Conservation (phyloP, 2,329 filamentous ascomycete species). For the Pyrenochaeta sp. region DNA sequence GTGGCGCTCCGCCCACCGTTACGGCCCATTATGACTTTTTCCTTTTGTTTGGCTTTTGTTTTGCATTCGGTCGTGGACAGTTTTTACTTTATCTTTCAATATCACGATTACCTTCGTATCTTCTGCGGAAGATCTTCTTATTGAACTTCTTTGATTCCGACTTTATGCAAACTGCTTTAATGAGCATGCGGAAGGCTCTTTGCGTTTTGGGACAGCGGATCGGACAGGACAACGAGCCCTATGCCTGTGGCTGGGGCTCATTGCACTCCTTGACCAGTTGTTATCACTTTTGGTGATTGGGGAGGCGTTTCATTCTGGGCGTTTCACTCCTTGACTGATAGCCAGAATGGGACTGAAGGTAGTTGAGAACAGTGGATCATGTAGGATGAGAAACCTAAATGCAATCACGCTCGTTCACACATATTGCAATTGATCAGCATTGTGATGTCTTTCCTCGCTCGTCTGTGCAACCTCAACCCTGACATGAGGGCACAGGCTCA, state of each 20-base stretch:
- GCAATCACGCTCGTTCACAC: slow-evolving; percentile 44
- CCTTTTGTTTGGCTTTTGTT: slow-evolving; percentile 35
- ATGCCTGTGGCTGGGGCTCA: slow-evolving; percentile 46
- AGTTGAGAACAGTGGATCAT: slow-evolving; percentile 22
- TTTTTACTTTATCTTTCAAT: slow-evolving; percentile 26
- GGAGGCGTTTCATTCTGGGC: slow-evolving; percentile 7
- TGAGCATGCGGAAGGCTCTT: slow-evolving; percentile 41
- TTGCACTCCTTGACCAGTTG: slow-evolving; percentile 42
- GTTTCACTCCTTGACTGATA: slow-evolving; percentile 15
- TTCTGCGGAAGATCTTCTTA: slow-evolving; percentile 36
- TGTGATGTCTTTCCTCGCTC: not conserved
- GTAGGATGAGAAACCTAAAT: slow-evolving; percentile 48
- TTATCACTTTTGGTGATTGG: slow-evolving; percentile 17
- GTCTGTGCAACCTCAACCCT: too few species aligned
- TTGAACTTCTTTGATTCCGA: slow-evolving; percentile 32
- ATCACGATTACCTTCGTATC: slow-evolving; percentile 43
- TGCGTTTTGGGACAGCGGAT: slow-evolving; percentile 23
- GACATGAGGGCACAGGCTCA: too few species aligned
- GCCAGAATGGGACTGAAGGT: slow-evolving; percentile 9
- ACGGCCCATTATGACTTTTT: slow-evolving; percentile 49
- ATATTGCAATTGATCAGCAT: not conserved
- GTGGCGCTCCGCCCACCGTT: slow-evolving; percentile 38
- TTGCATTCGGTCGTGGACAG: slow-evolving; percentile 32
- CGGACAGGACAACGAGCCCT: slow-evolving; percentile 39
- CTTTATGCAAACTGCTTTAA: slow-evolving; percentile 43